Evolutionary conservation across 371 early-diverging fungal genomes (phyloP), one percentile per base, ranked within the genome.

Genomic region (Parasitella parasitica): DNA sequence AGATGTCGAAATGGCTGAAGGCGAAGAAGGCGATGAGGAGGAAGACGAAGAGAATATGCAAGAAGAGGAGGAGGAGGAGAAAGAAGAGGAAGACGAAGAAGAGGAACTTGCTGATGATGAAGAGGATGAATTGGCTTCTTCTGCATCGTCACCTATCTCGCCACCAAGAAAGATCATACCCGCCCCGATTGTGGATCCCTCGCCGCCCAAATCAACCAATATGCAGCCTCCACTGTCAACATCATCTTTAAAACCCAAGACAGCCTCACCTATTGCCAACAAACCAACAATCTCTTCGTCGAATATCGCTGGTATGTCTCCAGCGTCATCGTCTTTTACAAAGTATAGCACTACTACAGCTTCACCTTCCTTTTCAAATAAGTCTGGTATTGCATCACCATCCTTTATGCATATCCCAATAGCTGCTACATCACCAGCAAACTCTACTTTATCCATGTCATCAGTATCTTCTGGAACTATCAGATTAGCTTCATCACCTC

Each of bases 91-190:
- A 4, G 37, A 52, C 4, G 41, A 24, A 4, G 34, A 48, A 4
- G 60, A 64, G 9, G 57, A 54, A 11, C 46, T 49, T 12, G 55
- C 26, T 20, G 41, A 36, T 4, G 64, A 67, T 8, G 76, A 75
- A 67, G 68, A 70, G 50, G 76, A 75, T 46, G 76, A 75, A 54
- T 51, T 76, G 22, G 67, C 67, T 28, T 76, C 76, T 39, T 63
- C 73, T 12, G 64, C 73, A 3, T 71, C 71, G 2, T 70, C 73
- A 2, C 66, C 66, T n/a, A 49, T 39, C 7, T 75, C 75, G 9
- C 70, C 76, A 38, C 24, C 58, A 12, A 24, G 52, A 6, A 53
- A 46, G 8, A 37, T 43, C 15, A 48, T 60, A 53, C 61, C 53
- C 2, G 28, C 58, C 13, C 26, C 50, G 2, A n/a, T 50, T 1